Evolutionary conservation across 2,329 filamentous ascomycete species (phyloP).

Genomic region (Cladosporium sp.): DNA sequence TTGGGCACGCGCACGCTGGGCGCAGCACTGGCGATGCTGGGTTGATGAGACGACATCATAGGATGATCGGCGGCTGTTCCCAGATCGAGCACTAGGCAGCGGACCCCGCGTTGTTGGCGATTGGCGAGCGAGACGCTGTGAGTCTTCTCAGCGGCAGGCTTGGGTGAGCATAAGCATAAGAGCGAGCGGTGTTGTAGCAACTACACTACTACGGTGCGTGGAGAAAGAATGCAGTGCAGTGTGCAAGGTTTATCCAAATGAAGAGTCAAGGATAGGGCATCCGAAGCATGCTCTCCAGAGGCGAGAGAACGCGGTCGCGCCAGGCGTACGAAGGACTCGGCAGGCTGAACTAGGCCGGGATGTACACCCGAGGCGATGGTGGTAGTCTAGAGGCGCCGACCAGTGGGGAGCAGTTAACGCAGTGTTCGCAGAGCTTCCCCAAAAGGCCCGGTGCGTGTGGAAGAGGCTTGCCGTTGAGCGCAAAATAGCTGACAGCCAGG

Average conservation of each 20-base stretch:
- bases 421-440: neutral
- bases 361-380: conserved; percentile 12
- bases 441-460: conserved; percentile 1
- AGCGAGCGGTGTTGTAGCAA: neutral
- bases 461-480: neutral
- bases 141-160: conserved; percentile 3
- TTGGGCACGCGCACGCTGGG: conserved; percentile 26
- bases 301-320: conserved; percentile 4
- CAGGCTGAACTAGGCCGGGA: conserved; percentile 13
- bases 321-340: conserved; percentile 14
- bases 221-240: neutral
- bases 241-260: neutral
- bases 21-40: conserved; percentile 19
- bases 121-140: conserved; percentile 10
- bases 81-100: conserved; percentile 4
- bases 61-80: conserved; percentile 13
- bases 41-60: conserved; percentile 16
- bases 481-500: neutral
- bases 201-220: neutral
- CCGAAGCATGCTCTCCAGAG: neutral
- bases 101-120: conserved; percentile 17
- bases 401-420: neutral
- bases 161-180: neutral
- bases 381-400: conserved; percentile 3
- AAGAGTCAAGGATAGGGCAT: conserved; percentile 2